phyloP scores from a whole-genome alignment of 306 rosid species.

The Purshia tridentata region DNA sequence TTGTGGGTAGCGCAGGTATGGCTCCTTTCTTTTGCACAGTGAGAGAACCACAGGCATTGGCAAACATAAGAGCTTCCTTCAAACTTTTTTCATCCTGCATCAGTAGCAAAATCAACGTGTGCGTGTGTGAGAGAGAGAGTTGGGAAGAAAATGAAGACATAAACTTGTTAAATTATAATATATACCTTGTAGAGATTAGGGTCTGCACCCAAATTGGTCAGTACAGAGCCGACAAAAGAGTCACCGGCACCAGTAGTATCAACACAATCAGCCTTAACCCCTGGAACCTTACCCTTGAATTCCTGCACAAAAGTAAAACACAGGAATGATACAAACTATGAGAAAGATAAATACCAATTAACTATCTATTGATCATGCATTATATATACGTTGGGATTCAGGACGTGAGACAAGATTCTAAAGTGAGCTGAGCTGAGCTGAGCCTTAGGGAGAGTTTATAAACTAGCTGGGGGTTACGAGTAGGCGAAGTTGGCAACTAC shows the following conservation, averaged over 20 bases:
- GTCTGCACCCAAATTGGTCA: slow-evolving; percentile 60
- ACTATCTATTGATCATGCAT: background rate
- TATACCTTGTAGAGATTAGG: slow-evolving; percentile 50
- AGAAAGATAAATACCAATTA: background rate
- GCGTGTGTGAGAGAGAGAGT: too few species aligned
- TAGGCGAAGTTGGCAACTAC: too few species aligned
- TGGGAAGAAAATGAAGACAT: too few species aligned
- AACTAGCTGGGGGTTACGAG: too few species aligned
- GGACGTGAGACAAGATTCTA: too few species aligned
- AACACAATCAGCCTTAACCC: slow-evolving; percentile 58
- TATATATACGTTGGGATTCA: too few species aligned
- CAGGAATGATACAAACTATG: background rate
- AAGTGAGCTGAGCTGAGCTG: too few species aligned
- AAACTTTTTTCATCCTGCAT: slow-evolving; percentile 56
- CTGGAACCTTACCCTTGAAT: slow-evolving; percentile 66
- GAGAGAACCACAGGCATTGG: slow-evolving; percentile 77
- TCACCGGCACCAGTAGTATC: slow-evolving; percentile 97
- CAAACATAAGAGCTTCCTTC: slow-evolving; percentile 59
- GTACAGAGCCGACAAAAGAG: slow-evolving; percentile 74
- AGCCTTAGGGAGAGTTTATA: too few species aligned
- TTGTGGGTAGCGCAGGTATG: slow-evolving; percentile 77
- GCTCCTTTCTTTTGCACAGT: slow-evolving; percentile 74
- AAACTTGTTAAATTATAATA: background rate
- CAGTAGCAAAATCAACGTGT: background rate
- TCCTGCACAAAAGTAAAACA: slow-evolving; percentile 34